phyloP scores from a whole-genome alignment of 768 basidiomycete species.

The Terana coerulea region DNA sequence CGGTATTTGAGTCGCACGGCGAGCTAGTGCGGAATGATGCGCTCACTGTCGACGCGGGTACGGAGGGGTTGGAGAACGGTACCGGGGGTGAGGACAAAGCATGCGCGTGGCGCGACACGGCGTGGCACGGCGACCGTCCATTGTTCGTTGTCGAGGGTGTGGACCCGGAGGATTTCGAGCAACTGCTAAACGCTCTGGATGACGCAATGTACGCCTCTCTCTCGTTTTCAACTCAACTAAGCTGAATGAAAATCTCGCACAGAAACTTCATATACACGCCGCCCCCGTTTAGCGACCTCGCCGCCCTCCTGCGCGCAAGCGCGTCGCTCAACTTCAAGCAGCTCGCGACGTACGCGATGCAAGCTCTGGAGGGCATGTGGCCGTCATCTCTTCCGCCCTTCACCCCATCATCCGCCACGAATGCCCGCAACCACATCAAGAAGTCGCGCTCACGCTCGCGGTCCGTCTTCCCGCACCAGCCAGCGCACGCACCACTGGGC shows the following conservation, averaged over 20 bases:
- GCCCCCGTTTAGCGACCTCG: constrained; percentile 15
- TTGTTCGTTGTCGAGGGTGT: constrained; percentile 25
- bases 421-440: no score
- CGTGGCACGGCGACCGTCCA: constrained; percentile 10
- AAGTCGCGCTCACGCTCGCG: no score
- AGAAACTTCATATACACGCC: constrained; percentile 23
- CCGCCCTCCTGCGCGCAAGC: constrained; percentile 1
- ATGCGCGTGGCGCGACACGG: neutral
- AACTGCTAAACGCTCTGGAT: constrained; percentile 30
- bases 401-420: no score
- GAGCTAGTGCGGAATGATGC: neutral
- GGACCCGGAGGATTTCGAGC: constrained; percentile 30
- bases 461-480: no score
- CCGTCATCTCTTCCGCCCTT: constrained; percentile 20
- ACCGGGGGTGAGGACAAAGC: neutral
- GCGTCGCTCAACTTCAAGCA: constrained; percentile 14
- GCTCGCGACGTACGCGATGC: constrained; percentile 27
- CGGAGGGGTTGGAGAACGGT: neutral
- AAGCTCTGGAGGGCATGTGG: constrained; percentile 30
- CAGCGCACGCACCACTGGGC: constrained; percentile 7
- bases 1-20: constrained; percentile 6
- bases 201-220: constrained; percentile 28
- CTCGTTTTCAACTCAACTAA: neutral
- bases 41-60: no score
- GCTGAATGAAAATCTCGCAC: neutral